Evolutionary conservation across 208 protist genomes (phyloP).

Genomic region (Trichomonas gallinae): DNA sequence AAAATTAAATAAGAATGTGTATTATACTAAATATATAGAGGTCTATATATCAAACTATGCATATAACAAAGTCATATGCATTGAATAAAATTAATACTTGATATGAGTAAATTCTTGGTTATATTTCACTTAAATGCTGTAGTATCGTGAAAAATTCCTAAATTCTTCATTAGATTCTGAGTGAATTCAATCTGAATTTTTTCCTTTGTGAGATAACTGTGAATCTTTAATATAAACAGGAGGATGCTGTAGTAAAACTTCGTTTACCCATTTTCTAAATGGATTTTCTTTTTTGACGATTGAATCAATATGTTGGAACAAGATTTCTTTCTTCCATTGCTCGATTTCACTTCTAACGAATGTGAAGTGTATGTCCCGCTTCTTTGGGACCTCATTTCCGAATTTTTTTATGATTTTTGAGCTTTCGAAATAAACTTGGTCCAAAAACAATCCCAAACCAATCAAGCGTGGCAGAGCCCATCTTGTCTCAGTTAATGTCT

Average conservation of each 20-base stretch:
- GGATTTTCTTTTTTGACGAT: background rate
- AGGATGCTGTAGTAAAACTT: background rate
- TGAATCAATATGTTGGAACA: background rate
- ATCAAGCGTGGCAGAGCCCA: background rate
- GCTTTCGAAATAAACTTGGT: background rate
- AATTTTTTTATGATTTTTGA: background rate
- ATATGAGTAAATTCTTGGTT: too few relatives aligned
- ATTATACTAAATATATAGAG: too few relatives aligned
- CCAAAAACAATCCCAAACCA: background rate
- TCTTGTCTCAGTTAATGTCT: background rate
- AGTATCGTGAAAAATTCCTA: too few relatives aligned
- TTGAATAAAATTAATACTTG: too few relatives aligned
- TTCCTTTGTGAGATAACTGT: too few relatives aligned
- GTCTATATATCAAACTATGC: too few relatives aligned
- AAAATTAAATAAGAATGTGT: too few relatives aligned
- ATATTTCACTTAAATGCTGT: too few relatives aligned
- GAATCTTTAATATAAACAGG: background rate
- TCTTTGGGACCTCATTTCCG: background rate
- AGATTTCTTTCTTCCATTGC: background rate
- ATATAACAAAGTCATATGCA: too few relatives aligned
- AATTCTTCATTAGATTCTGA: too few relatives aligned
- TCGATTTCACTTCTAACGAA: background rate
- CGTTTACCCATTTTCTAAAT: background rate
- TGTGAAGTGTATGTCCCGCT: background rate
- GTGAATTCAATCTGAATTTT: too few relatives aligned